These are phyloP conservation scores for Nemophila menziesii DNA, from an alignment of 257 asterid genomes.

Conservation along the genomic window DNA sequence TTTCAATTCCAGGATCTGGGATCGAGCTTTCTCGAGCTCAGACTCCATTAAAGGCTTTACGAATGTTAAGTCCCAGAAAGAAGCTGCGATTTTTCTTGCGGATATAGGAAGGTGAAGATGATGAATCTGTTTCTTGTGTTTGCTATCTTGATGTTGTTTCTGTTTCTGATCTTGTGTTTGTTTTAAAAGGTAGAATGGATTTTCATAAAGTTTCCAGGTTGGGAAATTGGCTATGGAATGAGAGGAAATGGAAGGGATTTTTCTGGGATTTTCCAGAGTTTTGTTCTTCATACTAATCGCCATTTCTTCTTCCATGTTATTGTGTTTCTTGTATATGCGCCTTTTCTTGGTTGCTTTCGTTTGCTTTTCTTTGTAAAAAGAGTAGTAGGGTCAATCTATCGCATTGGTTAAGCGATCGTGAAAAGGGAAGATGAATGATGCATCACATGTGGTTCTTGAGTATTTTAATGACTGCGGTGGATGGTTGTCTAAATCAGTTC, in stretches of 20 bases:
- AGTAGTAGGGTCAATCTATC: constrained; percentile 32
- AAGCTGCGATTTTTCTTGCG: constrained; percentile 49
- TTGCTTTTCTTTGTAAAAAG: constrained; percentile 25
- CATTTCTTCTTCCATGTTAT: too few relatives aligned
- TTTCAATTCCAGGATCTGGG: constrained; percentile 28
- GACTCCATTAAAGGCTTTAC: constrained; percentile 61
- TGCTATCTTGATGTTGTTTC: background rate
- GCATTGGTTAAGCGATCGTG: constrained; percentile 15
- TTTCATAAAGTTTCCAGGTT: constrained; percentile 76
- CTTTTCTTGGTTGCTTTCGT: constrained; percentile 9
- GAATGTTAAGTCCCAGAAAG: constrained; percentile 69
- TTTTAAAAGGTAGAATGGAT: constrained; percentile 46
- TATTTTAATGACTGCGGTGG: too few relatives aligned
- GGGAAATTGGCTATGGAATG: constrained; percentile 29
- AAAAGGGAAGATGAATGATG: constrained; percentile 15
- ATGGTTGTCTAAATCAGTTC: too few relatives aligned
- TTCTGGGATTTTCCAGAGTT: constrained; percentile 28
- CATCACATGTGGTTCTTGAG: constrained; percentile 19
- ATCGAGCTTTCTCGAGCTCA: constrained; percentile 39
- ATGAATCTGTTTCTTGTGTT: constrained; percentile 36
- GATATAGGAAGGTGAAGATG: constrained; percentile 65
- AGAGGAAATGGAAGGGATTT: constrained; percentile 13
- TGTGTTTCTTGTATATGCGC: constrained; percentile 16
- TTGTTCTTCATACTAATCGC: constrained; percentile 51
- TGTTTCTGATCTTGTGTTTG: constrained; percentile 11